Percentiles rank a stretch among this genome's conserved stretches.
phyloP scores from a whole-genome alignment of 805 yeast species.

The Candida endomychidarum region DNA sequence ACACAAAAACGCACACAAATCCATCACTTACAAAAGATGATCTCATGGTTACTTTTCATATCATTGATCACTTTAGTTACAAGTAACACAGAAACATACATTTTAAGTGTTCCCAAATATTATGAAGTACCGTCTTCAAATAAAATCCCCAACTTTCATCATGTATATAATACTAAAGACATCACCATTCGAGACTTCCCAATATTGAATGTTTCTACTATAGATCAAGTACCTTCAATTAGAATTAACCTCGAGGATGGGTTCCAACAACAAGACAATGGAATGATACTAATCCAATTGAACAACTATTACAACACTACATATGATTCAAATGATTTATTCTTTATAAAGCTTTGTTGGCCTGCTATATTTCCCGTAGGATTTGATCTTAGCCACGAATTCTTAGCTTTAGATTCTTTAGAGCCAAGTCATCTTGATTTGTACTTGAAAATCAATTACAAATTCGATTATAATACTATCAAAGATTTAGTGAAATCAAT shows the following conservation, averaged over 20 bases:
- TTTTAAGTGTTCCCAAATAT: slow-evolving; percentile 33
- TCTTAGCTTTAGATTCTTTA: slow-evolving; percentile 14
- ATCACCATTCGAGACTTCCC: slow-evolving; percentile 16
- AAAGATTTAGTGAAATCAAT: slow-evolving; percentile 16
- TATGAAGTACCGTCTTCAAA: slow-evolving; percentile 28
- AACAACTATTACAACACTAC: slow-evolving; percentile 34
- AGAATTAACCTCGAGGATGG: neutral
- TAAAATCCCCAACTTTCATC: neutral
- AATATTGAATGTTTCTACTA: slow-evolving; percentile 15
- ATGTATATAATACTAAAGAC: neutral
- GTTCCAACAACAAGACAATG: slow-evolving; percentile 5
- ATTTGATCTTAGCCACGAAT: slow-evolving; percentile 24
- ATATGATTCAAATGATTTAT: slow-evolving; percentile 24
- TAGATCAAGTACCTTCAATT: slow-evolving; percentile 1
- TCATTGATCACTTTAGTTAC: neutral
- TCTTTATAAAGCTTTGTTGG: slow-evolving; percentile 36
- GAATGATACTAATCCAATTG: slow-evolving; percentile 26
- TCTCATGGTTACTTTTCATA: neutral
- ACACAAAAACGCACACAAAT: no score
- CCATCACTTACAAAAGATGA: no score
- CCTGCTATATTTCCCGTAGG: slow-evolving; percentile 33
- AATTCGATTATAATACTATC: slow-evolving; percentile 23
- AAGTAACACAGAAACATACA: slow-evolving; percentile 36
- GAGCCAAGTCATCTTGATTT: slow-evolving; percentile 19
- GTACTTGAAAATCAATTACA: slow-evolving; percentile 23